Base-by-base conservation (phyloP, 1,284 basidiomycete genomes). In the Stygiomarasmius scandens region DNA sequence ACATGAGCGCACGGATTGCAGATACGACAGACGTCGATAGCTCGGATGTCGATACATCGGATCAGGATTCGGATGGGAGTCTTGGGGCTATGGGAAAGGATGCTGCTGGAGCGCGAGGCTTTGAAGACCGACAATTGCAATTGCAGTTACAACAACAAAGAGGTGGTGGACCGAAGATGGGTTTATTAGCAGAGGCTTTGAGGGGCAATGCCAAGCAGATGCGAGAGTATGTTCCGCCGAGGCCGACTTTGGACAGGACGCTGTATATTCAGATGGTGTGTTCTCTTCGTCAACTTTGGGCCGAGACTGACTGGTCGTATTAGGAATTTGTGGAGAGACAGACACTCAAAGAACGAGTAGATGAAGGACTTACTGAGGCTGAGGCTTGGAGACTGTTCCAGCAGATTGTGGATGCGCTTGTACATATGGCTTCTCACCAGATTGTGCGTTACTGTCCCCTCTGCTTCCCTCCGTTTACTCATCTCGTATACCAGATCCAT, bases 361-460 rank as follows among this genome's bases (percentile, higher is more conserved):
- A 87, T 16, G 89, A 93, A 63, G 91, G 90, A 0, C 74, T 96
- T 2, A 79, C 81, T 0, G 92, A 94, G 71, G 86, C 93, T 47
- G 93, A 96, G 61, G 87, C 88, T 0, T 98, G 96, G 96, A 77
- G 91, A 25, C 76, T 98, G 19, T 93, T 98, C 67, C 87, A 92
- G 50, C 95, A 98, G 73, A 89, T 96, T 53, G 73, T 98, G n/a
- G 94, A 97, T 62, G 96, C 95, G 0, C 79, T 98, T 2, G 90
- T 92, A 0, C 93, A 98, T 65, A 95, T 98, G 84, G 87, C 91
- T 14, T 87, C 86, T 25, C 79, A 93, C 49, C 92, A 92, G 24
- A 96, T 98, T 64, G 90, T 87, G 48, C 48, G 82, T 72, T 8
- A 50, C 53, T 11, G 27, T 9, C 54, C 58, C 19, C 25, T 36